These are phyloP conservation scores for Trifolium subterraneum DNA, from an alignment of 306 rosid species.

Conservation along the genomic window DNA sequence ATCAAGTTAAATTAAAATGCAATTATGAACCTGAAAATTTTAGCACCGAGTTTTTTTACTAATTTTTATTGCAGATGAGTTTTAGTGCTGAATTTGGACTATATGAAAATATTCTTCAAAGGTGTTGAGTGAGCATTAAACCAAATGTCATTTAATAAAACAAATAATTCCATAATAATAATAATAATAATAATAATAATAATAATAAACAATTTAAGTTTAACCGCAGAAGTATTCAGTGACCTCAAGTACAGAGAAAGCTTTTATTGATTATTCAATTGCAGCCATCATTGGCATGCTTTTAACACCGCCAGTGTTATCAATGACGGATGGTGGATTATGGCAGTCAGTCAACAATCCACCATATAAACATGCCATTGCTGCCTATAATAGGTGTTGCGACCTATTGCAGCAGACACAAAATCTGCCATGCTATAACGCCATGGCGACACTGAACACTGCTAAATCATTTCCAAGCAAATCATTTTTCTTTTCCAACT, in stretches of 20 bases:
- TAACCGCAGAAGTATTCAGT: background rate
- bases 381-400: background rate
- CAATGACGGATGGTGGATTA: background rate
- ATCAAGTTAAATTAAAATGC: background rate
- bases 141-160: background rate
- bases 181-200: background rate
- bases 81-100: background rate
- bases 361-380: background rate
- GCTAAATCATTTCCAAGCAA: background rate
- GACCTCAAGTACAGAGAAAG: background rate
- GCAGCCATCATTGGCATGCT: background rate
- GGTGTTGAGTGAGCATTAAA: conserved; percentile 15
- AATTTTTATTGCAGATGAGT: background rate
- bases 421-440: background rate
- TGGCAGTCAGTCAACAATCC: background rate
- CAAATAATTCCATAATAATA: background rate
- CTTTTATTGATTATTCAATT: background rate
- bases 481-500: background rate
- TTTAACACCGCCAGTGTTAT: background rate
- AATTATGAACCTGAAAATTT: background rate
- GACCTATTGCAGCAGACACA: background rate
- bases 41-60: background rate
- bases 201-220: background rate
- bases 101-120: conserved; percentile 9
- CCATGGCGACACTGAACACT: background rate